Percentiles rank a stretch among this genome's conserved stretches.
phyloP scores from a whole-genome alignment of 2,329 filamentous ascomycete genomes.

The Chalaropsis ovoidea region DNA sequence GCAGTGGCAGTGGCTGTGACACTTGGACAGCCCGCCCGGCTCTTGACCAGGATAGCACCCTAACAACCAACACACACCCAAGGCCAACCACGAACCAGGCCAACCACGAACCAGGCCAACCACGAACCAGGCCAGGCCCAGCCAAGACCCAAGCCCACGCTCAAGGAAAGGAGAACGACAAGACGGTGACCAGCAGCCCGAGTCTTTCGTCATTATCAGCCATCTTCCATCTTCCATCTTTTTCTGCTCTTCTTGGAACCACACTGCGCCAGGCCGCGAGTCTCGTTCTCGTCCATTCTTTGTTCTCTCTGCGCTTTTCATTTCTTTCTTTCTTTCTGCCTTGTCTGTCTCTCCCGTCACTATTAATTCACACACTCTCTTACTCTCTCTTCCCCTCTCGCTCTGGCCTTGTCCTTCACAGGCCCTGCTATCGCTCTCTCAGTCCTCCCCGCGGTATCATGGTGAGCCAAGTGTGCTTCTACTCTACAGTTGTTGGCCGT shows the following conservation, averaged over 20 bases:
- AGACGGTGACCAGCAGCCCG: not conserved
- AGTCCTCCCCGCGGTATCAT: conserved; percentile 10
- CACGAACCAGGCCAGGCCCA: not conserved
- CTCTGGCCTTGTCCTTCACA: not conserved
- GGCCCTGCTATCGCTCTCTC: not conserved
- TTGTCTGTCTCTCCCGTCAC: not conserved
- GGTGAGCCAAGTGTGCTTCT: conserved; percentile 21
- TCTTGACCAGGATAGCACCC: not conserved
- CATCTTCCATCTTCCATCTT: not conserved
- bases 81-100: not conserved
- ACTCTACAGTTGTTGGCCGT: conserved; percentile 21
- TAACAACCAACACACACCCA: not conserved
- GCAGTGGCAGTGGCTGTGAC: not conserved
- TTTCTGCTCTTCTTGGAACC: too few species aligned
- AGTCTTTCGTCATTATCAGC: not conserved
- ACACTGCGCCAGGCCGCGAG: too few species aligned
- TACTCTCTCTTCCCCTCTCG: not conserved
- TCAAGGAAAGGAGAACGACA: not conserved
- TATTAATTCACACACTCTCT: not conserved
- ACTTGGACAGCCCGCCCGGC: not conserved
- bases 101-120: not conserved
- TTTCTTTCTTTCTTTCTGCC: not conserved
- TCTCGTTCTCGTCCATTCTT: too few species aligned
- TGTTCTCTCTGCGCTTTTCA: not conserved
- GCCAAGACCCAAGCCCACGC: not conserved